Evolutionary conservation across 1,284 basidiomycete species (phyloP).

Genomic region (Cryptococcus jaspeensis): DNA sequence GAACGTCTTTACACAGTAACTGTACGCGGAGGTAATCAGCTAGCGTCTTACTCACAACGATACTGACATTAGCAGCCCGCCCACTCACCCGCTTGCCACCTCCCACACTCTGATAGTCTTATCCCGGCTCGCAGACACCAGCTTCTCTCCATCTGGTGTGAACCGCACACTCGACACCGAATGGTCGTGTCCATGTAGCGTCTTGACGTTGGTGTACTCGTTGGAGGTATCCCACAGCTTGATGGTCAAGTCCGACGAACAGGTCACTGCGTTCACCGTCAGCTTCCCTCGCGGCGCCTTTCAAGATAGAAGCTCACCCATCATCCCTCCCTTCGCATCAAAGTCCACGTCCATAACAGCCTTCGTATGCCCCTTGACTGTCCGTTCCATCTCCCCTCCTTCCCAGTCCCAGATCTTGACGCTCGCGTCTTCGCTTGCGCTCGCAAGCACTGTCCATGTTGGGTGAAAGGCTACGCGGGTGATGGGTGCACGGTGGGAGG

Average conservation of each 20-base stretch:
- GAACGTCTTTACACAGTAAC: constrained; percentile 63
- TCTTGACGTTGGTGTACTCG: constrained; percentile 84
- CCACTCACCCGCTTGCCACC: constrained; percentile 72
- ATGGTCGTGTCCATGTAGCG: constrained; percentile 86
- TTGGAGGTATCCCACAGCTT: constrained; percentile 88
- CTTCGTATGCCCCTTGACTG: constrained; percentile 88
- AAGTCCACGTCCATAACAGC: constrained; percentile 84
- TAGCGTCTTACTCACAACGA: background rate
- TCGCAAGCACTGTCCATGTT: constrained; percentile 75
- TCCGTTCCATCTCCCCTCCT: constrained; percentile 85
- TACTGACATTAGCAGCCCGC: background rate
- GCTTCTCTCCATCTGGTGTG: constrained; percentile 74
- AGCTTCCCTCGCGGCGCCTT: background rate
- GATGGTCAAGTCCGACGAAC: constrained; percentile 84
- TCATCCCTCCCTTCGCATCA: constrained; percentile 74
- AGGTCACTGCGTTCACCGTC: constrained; percentile 65
- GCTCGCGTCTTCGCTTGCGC: constrained; percentile 81
- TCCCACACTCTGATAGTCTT: constrained; percentile 84
- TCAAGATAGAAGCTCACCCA: constrained; percentile 60
- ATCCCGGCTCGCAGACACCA: constrained; percentile 83
- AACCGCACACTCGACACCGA: constrained; percentile 81
- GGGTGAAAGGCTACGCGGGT: constrained; percentile 84
- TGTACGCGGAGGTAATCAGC: constrained; percentile 20
- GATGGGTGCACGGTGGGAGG: constrained; percentile 74
- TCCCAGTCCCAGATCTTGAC: constrained; percentile 97